A percentile compares a stretch with the other conserved stretches of the same genome.
phyloP scores from a whole-genome alignment of 371 early-diverging fungal species.

The Mucor circinelloides region DNA sequence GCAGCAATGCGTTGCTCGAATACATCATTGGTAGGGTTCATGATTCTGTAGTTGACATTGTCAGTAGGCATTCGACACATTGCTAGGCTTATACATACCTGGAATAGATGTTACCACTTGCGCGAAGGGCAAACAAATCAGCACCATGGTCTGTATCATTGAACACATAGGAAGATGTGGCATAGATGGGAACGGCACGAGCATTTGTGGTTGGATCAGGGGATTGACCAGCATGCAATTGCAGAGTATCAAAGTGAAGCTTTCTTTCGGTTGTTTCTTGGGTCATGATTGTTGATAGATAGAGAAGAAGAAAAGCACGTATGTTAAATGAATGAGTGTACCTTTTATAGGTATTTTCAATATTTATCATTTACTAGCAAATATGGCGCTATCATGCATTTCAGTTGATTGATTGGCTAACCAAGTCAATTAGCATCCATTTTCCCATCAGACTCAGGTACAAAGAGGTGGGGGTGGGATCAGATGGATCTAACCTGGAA shows the following conservation, averaged over 20 bases:
- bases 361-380: neutral
- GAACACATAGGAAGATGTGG: slow-evolving; percentile 80
- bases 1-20: slow-evolving; percentile 90
- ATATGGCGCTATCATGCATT: neutral
- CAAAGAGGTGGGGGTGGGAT: neutral
- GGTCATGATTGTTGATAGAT: neutral
- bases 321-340: neutral
- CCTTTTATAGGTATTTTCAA: neutral
- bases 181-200: slow-evolving; percentile 91
- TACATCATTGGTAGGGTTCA: slow-evolving; percentile 86
- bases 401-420: neutral
- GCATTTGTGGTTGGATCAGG: slow-evolving; percentile 72
- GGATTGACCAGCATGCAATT: slow-evolving; percentile 87
- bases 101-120: slow-evolving; percentile 78
- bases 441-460: slow-evolving; percentile 4
- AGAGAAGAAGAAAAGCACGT: neutral
- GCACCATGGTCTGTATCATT: slow-evolving; percentile 78
- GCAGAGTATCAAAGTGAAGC: slow-evolving; percentile 82
- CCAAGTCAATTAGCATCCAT: neutral
- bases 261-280: neutral
- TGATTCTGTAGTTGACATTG: neutral
- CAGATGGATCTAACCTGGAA: neutral
- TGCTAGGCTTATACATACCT: slow-evolving; percentile 35
- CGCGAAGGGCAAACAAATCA: slow-evolving; percentile 72
- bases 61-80: neutral